phyloP scores from a whole-genome alignment of 75 land plant genomes.

The Pinus albicaulis region DNA sequence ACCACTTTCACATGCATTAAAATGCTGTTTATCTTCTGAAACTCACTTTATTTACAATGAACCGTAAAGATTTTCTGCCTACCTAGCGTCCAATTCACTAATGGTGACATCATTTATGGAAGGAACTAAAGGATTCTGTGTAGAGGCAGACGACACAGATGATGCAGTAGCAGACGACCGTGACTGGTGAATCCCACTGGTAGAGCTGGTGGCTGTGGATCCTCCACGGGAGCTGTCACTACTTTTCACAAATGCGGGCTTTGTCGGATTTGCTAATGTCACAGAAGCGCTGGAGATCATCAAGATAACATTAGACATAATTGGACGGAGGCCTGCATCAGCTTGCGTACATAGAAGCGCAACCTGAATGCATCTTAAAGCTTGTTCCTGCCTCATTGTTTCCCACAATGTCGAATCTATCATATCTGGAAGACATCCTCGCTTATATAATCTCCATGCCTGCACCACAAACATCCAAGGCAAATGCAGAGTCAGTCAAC shows the following conservation, averaged over 20 bases:
- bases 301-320: slow-evolving; percentile 22
- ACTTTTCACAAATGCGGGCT: slow-evolving; percentile 1
- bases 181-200: too few species aligned
- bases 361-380: slow-evolving; percentile 19
- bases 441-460: slow-evolving; percentile 9
- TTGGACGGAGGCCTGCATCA: slow-evolving; percentile 11
- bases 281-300: slow-evolving; percentile 21
- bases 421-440: background rate
- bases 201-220: too few species aligned
- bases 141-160: background rate
- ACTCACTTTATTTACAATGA: too few species aligned
- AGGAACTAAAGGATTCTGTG: background rate
- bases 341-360: slow-evolving; percentile 27
- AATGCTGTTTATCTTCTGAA: too few species aligned
- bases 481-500: too few species aligned
- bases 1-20: too few species aligned
- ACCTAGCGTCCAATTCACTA: background rate
- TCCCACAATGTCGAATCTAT: background rate
- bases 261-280: slow-evolving; percentile 2
- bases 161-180: background rate
- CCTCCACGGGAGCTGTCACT: background rate
- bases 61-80: too few species aligned
- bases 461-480: background rate
- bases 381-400: slow-evolving; percentile 1
- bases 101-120: background rate